phyloP scores from a whole-genome alignment of 2,329 filamentous ascomycete species.

The Paecilomyces sp. region DNA sequence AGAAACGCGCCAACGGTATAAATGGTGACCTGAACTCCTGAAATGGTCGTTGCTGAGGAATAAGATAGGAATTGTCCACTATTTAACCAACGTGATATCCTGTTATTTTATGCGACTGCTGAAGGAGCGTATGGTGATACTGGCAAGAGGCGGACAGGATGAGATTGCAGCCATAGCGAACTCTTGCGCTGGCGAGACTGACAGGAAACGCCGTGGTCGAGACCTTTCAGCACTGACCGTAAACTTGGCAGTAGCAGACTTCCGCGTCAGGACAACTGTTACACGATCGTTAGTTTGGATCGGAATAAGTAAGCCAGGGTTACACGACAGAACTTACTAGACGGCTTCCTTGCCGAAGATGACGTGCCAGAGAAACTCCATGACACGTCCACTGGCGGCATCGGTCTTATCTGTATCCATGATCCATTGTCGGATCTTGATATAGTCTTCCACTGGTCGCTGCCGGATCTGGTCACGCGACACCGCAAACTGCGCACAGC shows the following conservation, averaged over 20 bases:
- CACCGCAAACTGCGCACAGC: constrained; percentile 60
- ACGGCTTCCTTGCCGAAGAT: constrained; percentile 38
- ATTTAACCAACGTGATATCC: neutral
- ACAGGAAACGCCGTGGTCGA: neutral
- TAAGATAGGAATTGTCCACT: neutral
- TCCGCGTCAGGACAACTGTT: constrained; percentile 26
- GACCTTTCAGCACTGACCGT: constrained; percentile 22
- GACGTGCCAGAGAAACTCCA: constrained; percentile 62
- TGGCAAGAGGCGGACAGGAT: too few relatives aligned
- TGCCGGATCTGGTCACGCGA: constrained; percentile 45
- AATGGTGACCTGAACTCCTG: neutral
- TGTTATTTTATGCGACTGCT: too few relatives aligned
- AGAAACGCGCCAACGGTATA: neutral
- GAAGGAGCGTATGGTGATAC: too few relatives aligned
- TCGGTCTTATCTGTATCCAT: constrained; percentile 50
- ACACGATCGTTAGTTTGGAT: constrained; percentile 6
- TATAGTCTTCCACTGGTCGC: constrained; percentile 47
- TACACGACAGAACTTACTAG: constrained; percentile 22
- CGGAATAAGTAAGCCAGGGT: neutral
- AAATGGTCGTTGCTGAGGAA: neutral
- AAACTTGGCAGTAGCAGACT: constrained; percentile 30
- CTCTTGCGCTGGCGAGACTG: too few relatives aligned
- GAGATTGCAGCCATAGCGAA: too few relatives aligned
- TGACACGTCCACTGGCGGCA: constrained; percentile 50
- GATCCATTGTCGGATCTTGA: constrained; percentile 53